Percentiles rank a stretch among this genome's conserved stretches.
These are phyloP conservation scores for Helotiales sp. DNA, from an alignment of 2,329 filamentous ascomycete genomes.

Conservation along the genomic window DNA sequence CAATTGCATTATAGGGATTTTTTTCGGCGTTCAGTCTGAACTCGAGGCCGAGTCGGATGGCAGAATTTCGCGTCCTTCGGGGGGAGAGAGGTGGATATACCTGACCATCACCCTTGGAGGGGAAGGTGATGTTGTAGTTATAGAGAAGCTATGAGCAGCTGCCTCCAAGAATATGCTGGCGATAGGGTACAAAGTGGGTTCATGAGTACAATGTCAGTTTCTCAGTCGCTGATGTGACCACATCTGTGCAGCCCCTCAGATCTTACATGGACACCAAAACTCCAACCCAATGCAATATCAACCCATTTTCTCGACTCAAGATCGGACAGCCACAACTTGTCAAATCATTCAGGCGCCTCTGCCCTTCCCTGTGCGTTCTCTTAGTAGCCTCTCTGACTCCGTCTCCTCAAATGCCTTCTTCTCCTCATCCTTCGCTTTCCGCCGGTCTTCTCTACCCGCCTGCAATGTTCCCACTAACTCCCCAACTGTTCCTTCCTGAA, in stretches of 20 bases:
- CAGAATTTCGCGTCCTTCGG: neutral
- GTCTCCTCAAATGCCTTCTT: slow-evolving; percentile 17
- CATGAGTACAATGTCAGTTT: neutral
- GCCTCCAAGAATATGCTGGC: neutral
- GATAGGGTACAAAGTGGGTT: neutral
- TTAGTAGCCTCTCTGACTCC: slow-evolving; percentile 26
- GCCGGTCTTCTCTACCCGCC: slow-evolving; percentile 12
- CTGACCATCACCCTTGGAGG: slow-evolving; percentile 5
- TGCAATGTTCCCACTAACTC: slow-evolving; percentile 28
- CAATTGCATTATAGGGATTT: slow-evolving; percentile 19
- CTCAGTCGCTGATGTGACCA: neutral
- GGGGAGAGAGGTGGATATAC: slow-evolving; percentile 9
- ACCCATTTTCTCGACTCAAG: neutral
- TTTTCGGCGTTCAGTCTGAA: slow-evolving; percentile 22
- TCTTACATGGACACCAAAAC: neutral
- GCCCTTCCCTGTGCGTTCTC: slow-evolving; percentile 21
- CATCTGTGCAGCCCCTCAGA: neutral
- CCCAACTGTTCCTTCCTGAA: slow-evolving; percentile 35
- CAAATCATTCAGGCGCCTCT: no score
- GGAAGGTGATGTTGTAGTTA: slow-evolving; percentile 12
- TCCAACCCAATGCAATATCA: neutral
- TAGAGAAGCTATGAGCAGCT: slow-evolving; percentile 2
- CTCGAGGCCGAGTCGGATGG: slow-evolving; percentile 1
- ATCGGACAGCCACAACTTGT: no score
- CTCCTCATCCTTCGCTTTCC: neutral